Evolutionary conservation across 176 grass and related monocot species (phyloP), one percentile per base, ranked within the genome.

Genomic region (Saccharum officinarum): DNA sequence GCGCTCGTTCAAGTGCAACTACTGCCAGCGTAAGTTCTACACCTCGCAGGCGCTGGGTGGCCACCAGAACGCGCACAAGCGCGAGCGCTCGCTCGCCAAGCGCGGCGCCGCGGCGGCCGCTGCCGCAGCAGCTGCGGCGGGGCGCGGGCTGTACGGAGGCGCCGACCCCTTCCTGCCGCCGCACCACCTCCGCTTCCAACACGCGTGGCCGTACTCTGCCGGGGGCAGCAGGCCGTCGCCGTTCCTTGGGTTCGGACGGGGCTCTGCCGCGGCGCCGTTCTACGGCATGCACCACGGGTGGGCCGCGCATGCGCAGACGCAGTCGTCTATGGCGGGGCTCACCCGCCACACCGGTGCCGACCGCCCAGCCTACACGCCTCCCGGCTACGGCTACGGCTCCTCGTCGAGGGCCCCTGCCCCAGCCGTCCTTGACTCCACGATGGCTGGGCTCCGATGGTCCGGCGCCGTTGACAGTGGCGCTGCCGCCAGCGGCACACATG

Each of bases 11-110:
- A 93, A 90, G 82, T 98, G 95, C 85, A 95, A 93, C 91, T 98
- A 95, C 75, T 98, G 95, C 71, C 87, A 86, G 15, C 84, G 92
- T 28, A 93, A 98, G 79, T 98, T 98, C 92, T 92, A 85, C 89
- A 98, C 88, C 44, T 97, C 95, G 15, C 95, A 97, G 73, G 95
- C 95, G 64, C 92, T 97, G 42, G 92, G 95, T 7, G 95, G 95
- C 12, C 95, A 97, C 86, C 95, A 97, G 83, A 97, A 97, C 89
- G 95, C 95, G 33, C 95, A 97, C 90, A 97, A 94, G 87, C 92
- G 89, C 50, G 95, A 95, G 79, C 90, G 95, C 13, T 91, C 88
- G 41, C 67, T 98, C 40, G 84, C 89, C 39, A 95, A 91, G 86
- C 80, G 89, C 79, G 87, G 84, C 25, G 85, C 88, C 18, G 86